These are phyloP conservation scores for Prunus fruticosa DNA, from an alignment of 306 rosid species.

Conservation along the genomic window DNA sequence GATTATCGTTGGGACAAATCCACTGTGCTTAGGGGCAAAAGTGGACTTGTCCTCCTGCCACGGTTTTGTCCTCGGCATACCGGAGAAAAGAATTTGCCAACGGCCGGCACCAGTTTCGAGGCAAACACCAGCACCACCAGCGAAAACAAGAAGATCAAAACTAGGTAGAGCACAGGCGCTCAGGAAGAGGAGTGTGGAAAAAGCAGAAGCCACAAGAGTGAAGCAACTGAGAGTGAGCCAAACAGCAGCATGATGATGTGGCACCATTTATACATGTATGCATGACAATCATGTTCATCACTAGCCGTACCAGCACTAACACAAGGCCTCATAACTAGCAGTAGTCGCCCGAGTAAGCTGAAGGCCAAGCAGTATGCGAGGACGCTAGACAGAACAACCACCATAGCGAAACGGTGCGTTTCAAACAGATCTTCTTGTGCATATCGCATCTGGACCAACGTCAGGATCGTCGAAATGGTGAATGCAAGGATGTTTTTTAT, in stretches of 20 bases:
- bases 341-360: no score
- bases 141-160: background rate
- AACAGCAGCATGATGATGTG: background rate
- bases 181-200: background rate
- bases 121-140: background rate
- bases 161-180: background rate
- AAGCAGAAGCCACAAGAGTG: slow-evolving; percentile 1
- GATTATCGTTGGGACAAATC: background rate
- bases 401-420: no score
- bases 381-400: no score
- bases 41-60: background rate
- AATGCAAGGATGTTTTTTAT: no score
- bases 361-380: no score
- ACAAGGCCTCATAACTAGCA: no score
- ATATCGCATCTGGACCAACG: no score
- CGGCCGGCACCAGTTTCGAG: no score
- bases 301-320: no score
- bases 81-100: background rate
- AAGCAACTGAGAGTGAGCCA: background rate
- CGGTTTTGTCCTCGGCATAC: background rate
- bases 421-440: no score
- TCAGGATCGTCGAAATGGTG: no score
- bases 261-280: background rate
- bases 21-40: background rate
- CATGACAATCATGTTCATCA: no score